Base-by-base conservation (phyloP, 2,329 filamentous ascomycete genomes). In the Ophiocordyceps australis region DNA sequence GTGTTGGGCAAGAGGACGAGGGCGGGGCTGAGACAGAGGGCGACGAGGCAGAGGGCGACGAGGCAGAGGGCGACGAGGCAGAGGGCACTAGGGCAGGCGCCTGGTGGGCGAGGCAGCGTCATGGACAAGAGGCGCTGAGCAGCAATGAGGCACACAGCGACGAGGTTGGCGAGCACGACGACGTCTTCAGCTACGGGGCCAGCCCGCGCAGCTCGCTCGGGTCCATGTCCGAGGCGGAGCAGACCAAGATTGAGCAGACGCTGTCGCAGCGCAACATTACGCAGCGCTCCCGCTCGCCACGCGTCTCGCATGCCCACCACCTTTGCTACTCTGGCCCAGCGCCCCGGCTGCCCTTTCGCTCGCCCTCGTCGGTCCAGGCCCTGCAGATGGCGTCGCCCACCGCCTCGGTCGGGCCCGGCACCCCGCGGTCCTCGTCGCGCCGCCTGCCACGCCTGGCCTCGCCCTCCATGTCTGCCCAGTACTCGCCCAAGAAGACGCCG, bases 301-400 rank as follows among this genome's bases (percentile, higher is more conserved):
- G 54, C 20, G 54, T 66, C 24, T 68, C 65, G 0, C 57, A 59
- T 20, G 59, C 53, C 26, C 49, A 58, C 3, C 37, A 38, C 7
- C 49, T 54, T 9, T 54, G 59, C 1, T 52, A 60, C 11, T 65
- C 65, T 31, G 37, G 61, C 2, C 57, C 64, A 3, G 66, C 64
- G 7, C 59, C 62, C 7, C 63, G 75, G 3, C 65, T 71, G 5
- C 62, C 67, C 2, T 81, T 82, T 43, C 62, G 74, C 24, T 75
- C 74, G 9, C 67, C 75, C 1, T 75, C 74, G 2, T 72, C 70
- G 9, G 66, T 80, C 7, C 68, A 70, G 25, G 71, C 72, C 2
- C 61, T 80, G 50, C 76, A 81, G 35, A 76, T 81, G 70, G 63
- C 65, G 3, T 78, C 74, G 0, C 74, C 73, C 0, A 54, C 69